These are phyloP conservation scores for Pyricularia grisea DNA, from an alignment of 2,329 filamentous ascomycete genomes.

Conservation along the genomic window DNA sequence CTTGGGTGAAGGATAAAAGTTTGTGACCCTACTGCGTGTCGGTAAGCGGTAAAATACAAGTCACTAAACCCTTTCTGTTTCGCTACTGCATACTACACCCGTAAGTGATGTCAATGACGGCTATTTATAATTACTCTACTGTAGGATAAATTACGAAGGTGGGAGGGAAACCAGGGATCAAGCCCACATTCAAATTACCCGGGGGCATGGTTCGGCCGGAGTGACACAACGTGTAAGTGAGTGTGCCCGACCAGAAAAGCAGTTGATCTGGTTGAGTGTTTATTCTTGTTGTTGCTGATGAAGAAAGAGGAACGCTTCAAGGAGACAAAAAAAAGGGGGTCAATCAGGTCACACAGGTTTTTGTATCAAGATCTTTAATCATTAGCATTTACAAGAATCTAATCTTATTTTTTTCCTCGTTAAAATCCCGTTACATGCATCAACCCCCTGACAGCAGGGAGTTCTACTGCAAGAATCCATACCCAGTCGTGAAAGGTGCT, in stretches of 20 bases:
- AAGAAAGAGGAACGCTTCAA: not conserved
- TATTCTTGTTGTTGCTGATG: not conserved
- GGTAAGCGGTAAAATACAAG: too few species aligned
- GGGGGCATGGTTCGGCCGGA: not conserved
- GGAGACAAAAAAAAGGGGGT: not conserved
- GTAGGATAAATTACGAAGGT: not conserved
- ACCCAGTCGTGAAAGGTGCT: not conserved
- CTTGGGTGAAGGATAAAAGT: too few species aligned
- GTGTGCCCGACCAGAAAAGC: not conserved
- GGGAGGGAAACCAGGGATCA: not conserved
- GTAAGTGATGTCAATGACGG: not conserved
- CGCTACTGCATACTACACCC: too few species aligned
- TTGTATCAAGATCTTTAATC: not conserved
- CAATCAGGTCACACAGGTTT: not conserved
- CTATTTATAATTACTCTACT: not conserved
- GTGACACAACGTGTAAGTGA: not conserved
- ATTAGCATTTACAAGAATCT: slow-evolving; percentile 2
- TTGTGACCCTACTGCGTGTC: too few species aligned
- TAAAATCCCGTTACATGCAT: not conserved
- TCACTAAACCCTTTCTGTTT: too few species aligned
- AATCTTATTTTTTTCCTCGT: not conserved
- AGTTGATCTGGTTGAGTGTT: not conserved
- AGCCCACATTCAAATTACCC: not conserved
- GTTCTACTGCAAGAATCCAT: not conserved
- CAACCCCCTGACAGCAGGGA: not conserved